Evolutionary conservation across 306 rosid species (phyloP), one percentile per base, ranked within the genome.

Genomic region (Abrus precatorius): DNA sequence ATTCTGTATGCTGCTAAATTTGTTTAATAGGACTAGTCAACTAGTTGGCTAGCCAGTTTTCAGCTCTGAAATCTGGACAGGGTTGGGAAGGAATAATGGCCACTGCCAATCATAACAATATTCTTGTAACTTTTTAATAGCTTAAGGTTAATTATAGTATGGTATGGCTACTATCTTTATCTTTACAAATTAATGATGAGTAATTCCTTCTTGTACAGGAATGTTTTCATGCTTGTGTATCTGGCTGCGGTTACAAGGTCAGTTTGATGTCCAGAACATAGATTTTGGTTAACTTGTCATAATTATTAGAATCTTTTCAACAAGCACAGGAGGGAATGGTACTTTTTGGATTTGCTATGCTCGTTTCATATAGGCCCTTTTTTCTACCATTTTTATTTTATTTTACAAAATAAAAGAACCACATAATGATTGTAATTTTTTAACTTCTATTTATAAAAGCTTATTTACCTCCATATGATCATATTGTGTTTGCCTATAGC

Each of bases 211-310:
- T 7, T 76, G 68, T 74, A 28, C 94, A 95, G 99, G 88, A 89
- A 76, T 95, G 99, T 63, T 95, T 95, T 78, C 93, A 76, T 69
- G 97, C 99, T 69, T 93, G 99, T 73, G 92, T 88, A 61, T 95
- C 99, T 59, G 99, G 99, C 77, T 93, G 99, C 48, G 92, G 92
- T 48, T 93, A 72, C 87, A 93, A 83, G 97, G 97, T 91, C 32
- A 80, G 97, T 80, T 56, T 68, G 76, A 54, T 54, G 72, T 68
- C 52, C 57, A 74, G 29, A 20, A 56, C 44, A 20, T 65, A 7
- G 64, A 13, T 54, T 67, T 54, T 56, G 14, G 49, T 36, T 65
- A 55, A 44, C 6, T 66, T 8, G 14, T 29, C 10, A 68, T 68
- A 6, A 27, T 7, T 13, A 0, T 33, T 49, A 49, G 32, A 44